Evolutionary conservation across 1,284 basidiomycete genomes (phyloP).

Genomic region (Heimioporus retisporus): DNA sequence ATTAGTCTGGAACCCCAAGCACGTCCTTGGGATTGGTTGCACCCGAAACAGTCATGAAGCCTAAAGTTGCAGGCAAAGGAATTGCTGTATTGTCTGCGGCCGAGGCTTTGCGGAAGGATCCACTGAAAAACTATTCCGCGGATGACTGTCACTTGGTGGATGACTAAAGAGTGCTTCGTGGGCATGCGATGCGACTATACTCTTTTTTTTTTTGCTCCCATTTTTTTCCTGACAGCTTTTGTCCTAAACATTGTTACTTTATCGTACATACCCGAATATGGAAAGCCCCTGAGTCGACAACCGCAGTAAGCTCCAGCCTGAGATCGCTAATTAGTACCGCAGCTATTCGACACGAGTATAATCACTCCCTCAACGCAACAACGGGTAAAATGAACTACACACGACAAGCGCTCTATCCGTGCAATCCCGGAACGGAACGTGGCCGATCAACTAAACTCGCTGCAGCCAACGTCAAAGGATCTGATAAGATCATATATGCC

Average conservation of each 20-base stretch:
- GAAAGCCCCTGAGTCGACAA: slow-evolving; percentile 30
- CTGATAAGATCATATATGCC: slow-evolving; percentile 86
- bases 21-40: slow-evolving; percentile 33
- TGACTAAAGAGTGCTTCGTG: slow-evolving; percentile 25
- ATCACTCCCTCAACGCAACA: slow-evolving; percentile 6
- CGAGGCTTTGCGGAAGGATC: slow-evolving; percentile 80
- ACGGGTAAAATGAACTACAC: slow-evolving; percentile 34
- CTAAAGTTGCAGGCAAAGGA: slow-evolving; percentile 55
- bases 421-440: slow-evolving; percentile 80
- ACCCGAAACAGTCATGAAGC: slow-evolving; percentile 71
- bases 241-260: slow-evolving; percentile 11
- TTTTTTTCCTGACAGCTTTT: slow-evolving; percentile 12
- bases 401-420: slow-evolving; percentile 66
- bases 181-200: background rate
- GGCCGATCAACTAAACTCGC: slow-evolving; percentile 87
- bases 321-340: slow-evolving; percentile 11
- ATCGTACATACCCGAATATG: slow-evolving; percentile 16
- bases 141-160: slow-evolving; percentile 32
- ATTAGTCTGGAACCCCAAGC: slow-evolving; percentile 39
- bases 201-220: slow-evolving; percentile 20
- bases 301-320: slow-evolving; percentile 21
- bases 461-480: slow-evolving; percentile 65
- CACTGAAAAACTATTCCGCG: slow-evolving; percentile 75
- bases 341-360: background rate
- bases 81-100: slow-evolving; percentile 65